phyloP scores from a whole-genome alignment of 2,329 filamentous ascomycete genomes.

The Aspergillus aculeatus region DNA sequence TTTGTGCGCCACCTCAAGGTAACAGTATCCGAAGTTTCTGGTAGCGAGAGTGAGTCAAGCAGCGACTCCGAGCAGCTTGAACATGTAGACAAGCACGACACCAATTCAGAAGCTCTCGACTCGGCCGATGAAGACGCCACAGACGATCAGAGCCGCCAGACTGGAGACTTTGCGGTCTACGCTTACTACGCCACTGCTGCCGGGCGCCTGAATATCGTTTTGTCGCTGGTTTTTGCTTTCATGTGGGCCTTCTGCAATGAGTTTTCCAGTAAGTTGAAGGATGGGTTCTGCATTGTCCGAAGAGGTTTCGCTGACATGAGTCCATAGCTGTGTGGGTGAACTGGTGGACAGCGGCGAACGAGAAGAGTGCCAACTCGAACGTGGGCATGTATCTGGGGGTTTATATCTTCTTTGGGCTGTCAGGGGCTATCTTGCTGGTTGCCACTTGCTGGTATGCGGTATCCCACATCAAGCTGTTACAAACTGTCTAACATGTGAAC shows the following conservation, averaged over 20 bases:
- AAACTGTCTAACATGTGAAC: neutral
- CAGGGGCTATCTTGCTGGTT: neutral
- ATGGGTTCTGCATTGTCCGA: neutral
- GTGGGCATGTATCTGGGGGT: constrained; percentile 41
- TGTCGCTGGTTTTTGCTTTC: neutral
- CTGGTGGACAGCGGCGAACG: constrained; percentile 49
- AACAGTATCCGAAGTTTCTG: neutral
- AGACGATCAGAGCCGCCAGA: neutral
- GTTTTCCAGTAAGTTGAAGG: neutral
- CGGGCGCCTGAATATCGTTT: neutral
- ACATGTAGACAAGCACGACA: neutral
- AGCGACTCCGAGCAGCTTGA: neutral
- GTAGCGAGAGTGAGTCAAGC: neutral
- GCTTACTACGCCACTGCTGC: neutral
- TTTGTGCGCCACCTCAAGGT: neutral
- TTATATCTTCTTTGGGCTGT: constrained; percentile 22
- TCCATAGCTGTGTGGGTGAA: constrained; percentile 47
- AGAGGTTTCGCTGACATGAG: neutral
- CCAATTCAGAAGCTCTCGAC: neutral
- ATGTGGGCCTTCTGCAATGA: neutral
- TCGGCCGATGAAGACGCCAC: neutral
- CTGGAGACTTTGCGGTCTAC: neutral
- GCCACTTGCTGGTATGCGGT: neutral
- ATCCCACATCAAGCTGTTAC: no score
- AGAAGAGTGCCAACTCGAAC: constrained; percentile 36